phyloP scores from a whole-genome alignment of 305 asterid genomes.

The Rubia peregrina region DNA sequence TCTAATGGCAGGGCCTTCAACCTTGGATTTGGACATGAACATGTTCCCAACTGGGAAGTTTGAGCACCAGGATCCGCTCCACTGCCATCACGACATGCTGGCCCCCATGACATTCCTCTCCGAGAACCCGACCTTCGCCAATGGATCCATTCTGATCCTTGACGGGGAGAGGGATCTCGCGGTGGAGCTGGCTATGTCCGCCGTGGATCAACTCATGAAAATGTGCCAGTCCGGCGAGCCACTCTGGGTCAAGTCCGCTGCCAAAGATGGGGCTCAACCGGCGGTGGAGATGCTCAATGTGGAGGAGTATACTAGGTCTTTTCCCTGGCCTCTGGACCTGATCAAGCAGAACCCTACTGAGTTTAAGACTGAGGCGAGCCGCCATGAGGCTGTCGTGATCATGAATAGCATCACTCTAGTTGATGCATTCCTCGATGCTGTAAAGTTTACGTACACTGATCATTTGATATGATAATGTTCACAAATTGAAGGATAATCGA shows the following conservation, averaged over 20 bases:
- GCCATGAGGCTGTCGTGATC: slow-evolving; percentile 64
- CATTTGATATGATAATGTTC: background rate
- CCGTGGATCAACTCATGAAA: slow-evolving; percentile 50
- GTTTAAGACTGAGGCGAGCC: slow-evolving; percentile 57
- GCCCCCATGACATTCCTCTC: slow-evolving; percentile 38
- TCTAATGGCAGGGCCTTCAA: slow-evolving; percentile 19
- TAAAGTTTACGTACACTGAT: slow-evolving; percentile 28
- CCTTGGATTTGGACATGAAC: slow-evolving; percentile 60
- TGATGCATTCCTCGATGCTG: slow-evolving; percentile 85
- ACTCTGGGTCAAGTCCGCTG: slow-evolving; percentile 45
- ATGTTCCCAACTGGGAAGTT: slow-evolving; percentile 42
- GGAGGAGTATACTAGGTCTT: slow-evolving; percentile 63
- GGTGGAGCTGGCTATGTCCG: slow-evolving; percentile 58
- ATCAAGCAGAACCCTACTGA: slow-evolving; percentile 27
- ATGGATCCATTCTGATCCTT: slow-evolving; percentile 35
- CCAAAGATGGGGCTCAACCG: background rate
- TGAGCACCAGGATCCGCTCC: slow-evolving; percentile 28
- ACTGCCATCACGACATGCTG: slow-evolving; percentile 38
- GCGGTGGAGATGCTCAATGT: slow-evolving; percentile 40
- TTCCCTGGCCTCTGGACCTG: slow-evolving; percentile 47
- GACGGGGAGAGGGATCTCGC: slow-evolving; percentile 73
- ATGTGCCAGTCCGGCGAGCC: slow-evolving; percentile 64
- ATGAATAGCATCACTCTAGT: slow-evolving; percentile 89
- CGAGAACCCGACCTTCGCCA: slow-evolving; percentile 42
- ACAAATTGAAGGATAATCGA: background rate